Conservation (phyloP, 169 alveolate genomes). For the Eimeria mitis region DNA sequence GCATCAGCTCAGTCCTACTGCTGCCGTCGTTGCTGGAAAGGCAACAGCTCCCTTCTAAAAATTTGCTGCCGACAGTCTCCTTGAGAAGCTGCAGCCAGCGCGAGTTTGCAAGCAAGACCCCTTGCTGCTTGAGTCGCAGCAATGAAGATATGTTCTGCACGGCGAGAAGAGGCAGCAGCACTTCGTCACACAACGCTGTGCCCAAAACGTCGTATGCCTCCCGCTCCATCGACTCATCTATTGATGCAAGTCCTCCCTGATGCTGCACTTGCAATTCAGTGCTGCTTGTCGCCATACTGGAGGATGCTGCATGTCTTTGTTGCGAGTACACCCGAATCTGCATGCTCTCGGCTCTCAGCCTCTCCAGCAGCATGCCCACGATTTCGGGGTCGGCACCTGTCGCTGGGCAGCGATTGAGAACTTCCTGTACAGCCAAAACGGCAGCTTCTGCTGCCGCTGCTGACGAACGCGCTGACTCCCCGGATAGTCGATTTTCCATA, state of each 20-base stretch:
- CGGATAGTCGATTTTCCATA: background rate
- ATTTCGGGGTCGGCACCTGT: slow-evolving; percentile 72
- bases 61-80: slow-evolving; percentile 66
- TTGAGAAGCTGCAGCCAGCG: slow-evolving; percentile 79
- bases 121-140: slow-evolving; percentile 50
- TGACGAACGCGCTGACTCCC: background rate
- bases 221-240: slow-evolving; percentile 71
- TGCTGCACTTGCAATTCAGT: slow-evolving; percentile 37
- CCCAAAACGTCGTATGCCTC: slow-evolving; percentile 54
- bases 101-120: slow-evolving; percentile 41
- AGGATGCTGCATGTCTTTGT: slow-evolving; percentile 67
- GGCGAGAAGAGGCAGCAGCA: slow-evolving; percentile 60
- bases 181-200: slow-evolving; percentile 50
- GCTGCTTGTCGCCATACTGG: slow-evolving; percentile 25
- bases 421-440: slow-evolving; percentile 38
- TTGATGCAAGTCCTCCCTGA: slow-evolving; percentile 15
- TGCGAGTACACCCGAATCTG: slow-evolving; percentile 77
- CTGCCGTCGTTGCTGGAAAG: slow-evolving; percentile 8
- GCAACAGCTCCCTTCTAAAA: slow-evolving; percentile 62
- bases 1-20: background rate
- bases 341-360: slow-evolving; percentile 75
- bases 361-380: slow-evolving; percentile 42
- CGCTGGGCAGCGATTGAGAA: slow-evolving; percentile 55
- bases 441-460: slow-evolving; percentile 31
- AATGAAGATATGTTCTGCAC: slow-evolving; percentile 36